phyloP scores from a whole-genome alignment of 2,329 filamentous ascomycete genomes.

The Diplodia sapinea region DNA sequence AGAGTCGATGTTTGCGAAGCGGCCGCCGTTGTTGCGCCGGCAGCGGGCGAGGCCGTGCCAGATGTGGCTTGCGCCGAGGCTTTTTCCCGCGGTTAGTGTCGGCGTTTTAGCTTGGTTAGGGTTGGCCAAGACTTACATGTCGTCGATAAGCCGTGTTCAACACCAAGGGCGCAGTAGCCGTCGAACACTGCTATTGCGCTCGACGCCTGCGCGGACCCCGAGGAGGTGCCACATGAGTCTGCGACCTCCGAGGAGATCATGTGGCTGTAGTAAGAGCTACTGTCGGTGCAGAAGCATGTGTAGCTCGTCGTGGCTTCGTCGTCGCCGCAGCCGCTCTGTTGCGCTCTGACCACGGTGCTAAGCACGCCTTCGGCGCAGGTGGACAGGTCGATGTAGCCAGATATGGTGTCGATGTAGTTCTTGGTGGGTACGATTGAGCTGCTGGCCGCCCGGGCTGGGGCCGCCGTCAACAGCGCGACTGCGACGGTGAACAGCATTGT shows the following conservation, averaged over 20 bases:
- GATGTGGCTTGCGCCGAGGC: neutral
- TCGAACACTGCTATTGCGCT: neutral
- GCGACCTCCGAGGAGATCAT: neutral
- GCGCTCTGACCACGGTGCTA: constrained; percentile 16
- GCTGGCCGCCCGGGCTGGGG: neutral
- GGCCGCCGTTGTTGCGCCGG: neutral
- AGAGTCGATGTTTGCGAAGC: constrained; percentile 1
- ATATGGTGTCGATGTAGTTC: constrained; percentile 17
- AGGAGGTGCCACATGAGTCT: neutral
- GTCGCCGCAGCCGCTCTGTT: constrained; percentile 17
- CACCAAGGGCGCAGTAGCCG: constrained; percentile 13
- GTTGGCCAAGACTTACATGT: neutral
- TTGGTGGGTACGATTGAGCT: constrained; percentile 6
- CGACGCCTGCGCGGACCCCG: neutral
- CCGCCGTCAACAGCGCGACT: neutral
- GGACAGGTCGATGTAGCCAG: neutral
- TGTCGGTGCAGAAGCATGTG: constrained; percentile 16
- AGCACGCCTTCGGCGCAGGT: constrained; percentile 3
- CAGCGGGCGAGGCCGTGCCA: neutral
- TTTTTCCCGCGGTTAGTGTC: neutral
- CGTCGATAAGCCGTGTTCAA: constrained; percentile 2
- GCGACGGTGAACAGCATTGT: neutral
- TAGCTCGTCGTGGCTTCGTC: neutral
- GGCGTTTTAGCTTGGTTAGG: no score
- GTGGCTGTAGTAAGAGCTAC: neutral